phyloP scores from a whole-genome alignment of 768 basidiomycete species.

The Leccinum uliginosum region DNA sequence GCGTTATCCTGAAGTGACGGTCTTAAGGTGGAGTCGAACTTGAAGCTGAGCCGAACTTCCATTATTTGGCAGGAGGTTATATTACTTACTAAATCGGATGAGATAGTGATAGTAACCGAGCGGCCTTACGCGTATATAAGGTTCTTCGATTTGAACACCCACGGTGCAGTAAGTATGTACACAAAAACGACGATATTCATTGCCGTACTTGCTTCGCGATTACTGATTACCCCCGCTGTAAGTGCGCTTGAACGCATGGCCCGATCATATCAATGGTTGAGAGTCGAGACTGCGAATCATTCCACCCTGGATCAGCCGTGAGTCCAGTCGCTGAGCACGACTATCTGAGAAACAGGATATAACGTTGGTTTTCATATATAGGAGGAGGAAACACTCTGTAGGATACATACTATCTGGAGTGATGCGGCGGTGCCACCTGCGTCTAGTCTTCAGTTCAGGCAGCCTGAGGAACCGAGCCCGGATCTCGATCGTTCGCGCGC shows the following conservation, averaged over 20 bases:
- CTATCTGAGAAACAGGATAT: background rate
- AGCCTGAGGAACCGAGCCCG: background rate
- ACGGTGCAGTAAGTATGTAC: no score
- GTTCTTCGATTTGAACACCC: background rate
- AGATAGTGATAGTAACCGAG: no score
- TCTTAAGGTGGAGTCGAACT: no score
- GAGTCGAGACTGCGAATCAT: slow-evolving; percentile 1
- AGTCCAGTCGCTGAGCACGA: background rate
- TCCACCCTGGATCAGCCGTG: background rate
- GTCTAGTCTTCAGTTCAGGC: background rate
- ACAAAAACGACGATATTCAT: background rate
- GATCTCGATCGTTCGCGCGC: background rate
- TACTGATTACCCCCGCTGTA: background rate
- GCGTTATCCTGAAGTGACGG: no score
- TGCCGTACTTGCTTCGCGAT: slow-evolving; percentile 4
- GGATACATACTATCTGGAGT: no score
- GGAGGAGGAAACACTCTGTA: background rate
- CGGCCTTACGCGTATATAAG: no score
- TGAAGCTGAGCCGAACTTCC: no score
- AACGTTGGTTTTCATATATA: background rate
- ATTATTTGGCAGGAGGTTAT: no score
- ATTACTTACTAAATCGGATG: background rate
- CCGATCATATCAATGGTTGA: background rate
- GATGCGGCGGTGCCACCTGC: no score
- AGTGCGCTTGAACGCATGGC: slow-evolving; percentile 4